phyloP scores from a whole-genome alignment of 805 yeast genomes.

The Saccharomycopsis sp. region DNA sequence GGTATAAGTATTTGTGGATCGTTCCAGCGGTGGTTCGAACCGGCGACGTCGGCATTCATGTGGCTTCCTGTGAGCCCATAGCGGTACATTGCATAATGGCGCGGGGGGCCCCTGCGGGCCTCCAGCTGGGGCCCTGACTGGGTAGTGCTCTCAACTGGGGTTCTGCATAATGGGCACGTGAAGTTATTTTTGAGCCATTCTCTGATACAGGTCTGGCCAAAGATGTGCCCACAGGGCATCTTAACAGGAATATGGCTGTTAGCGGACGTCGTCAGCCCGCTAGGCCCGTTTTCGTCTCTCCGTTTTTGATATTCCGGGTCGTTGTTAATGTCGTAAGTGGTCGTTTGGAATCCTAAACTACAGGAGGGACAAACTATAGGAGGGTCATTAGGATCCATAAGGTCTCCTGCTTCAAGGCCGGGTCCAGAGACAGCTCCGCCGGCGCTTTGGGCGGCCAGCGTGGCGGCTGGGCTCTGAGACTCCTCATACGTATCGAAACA shows the following conservation, averaged over 20 bases:
- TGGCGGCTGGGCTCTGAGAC: not conserved
- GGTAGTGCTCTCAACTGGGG: conserved; percentile 14
- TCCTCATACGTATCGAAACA: conserved; percentile 18
- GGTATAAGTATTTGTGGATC: conserved; percentile 18
- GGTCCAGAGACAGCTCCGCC: no score
- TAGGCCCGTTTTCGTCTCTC: not conserved
- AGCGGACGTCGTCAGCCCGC: not conserved
- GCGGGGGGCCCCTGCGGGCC: not conserved
- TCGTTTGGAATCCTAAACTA: not conserved
- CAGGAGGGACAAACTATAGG: conserved; percentile 7
- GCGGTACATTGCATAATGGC: conserved; percentile 5
- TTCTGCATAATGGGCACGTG: conserved; percentile 75
- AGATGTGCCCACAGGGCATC: conserved; percentile 81
- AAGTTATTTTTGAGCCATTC: conserved; percentile 75
- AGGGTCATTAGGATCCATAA: conserved; percentile 14
- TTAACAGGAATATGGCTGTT: conserved; percentile 54
- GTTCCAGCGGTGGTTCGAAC: conserved; percentile 7
- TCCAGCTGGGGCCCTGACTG: not conserved
- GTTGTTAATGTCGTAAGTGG: not conserved
- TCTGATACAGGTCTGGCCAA: conserved; percentile 78
- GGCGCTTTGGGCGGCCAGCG: not conserved
- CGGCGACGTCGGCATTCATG: conserved; percentile 9
- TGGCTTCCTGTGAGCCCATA: conserved; percentile 13
- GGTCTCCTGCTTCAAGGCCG: conserved; percentile 2
- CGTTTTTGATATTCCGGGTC: conserved; percentile 11